Base-by-base conservation (phyloP, 768 basidiomycete species). In the Boletus pseudo-olivaceus region DNA sequence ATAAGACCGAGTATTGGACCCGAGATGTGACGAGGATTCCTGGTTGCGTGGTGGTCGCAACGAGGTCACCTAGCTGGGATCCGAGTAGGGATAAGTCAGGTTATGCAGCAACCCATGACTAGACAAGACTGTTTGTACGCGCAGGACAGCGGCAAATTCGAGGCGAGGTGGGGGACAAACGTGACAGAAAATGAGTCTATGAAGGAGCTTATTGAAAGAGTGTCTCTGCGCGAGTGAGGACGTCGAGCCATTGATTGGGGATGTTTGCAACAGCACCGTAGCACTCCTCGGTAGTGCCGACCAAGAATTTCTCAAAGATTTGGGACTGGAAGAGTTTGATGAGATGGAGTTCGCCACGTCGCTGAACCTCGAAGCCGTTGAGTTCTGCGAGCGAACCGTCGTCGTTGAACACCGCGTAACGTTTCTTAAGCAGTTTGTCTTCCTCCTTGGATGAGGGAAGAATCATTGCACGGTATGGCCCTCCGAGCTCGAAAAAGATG, bases 311-410 rank as follows among this genome's bases (percentile, higher is more conserved):
- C 73, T 97, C 96, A 71, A 99, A 99, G 64, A 99, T 90, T 65
- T 96, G 92, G 2, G 93, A 90, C 68, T 99, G 97, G 81, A 99
- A 99, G 62, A 94, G 96, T 75, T 99, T 99, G 85, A 99, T 95
- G 64, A 98, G 84, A 67, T 98, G 96, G 35, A 98, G 78, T 69
- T 99, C 97, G 37, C 95, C 97, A 53, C 97, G 84, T 51, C 97
- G 88, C 72, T 99, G 98, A 60, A 98, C 93, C 70, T 98, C 97
- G 74, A 99, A 99, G 0, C 97, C 97, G 68, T 99, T 98, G 69
- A 99, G 76, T 70, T 99, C 97, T 8, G 97, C 97, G 19, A 99
- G 80, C 15, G 88, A 88, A 1, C 96, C 95, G 63, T 99, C 96
- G 58, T 95, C 93, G 63, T 98, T 96, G 76, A 98, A 98, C 9